phyloP scores from a whole-genome alignment of 2,329 filamentous ascomycete species.

The Fonsecaea pedrosoi region DNA sequence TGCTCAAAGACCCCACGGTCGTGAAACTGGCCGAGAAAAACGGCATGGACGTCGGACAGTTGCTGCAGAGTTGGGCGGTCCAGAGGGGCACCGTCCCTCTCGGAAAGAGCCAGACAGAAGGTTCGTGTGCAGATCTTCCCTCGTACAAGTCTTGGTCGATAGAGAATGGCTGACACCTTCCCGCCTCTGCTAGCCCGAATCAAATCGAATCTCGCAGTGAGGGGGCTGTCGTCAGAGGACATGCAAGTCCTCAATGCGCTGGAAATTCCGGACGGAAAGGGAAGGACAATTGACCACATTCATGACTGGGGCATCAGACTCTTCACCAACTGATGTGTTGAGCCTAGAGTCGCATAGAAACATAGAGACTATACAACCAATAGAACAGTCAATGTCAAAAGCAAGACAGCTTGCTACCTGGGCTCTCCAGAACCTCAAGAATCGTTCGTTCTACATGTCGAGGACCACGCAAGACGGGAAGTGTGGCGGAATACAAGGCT shows the following conservation, averaged over 20 bases:
- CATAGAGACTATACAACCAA: neutral
- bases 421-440: too few relatives aligned
- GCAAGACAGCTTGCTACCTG: neutral
- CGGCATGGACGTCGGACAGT: constrained; percentile 65
- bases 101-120: constrained; percentile 69
- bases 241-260: constrained; percentile 63
- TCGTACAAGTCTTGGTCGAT: neutral
- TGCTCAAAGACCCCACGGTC: constrained; percentile 61
- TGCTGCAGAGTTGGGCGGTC: constrained; percentile 70
- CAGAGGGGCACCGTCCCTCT: constrained; percentile 71
- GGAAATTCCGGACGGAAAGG: constrained; percentile 20
- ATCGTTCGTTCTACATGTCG: neutral
- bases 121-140: neutral
- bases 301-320: constrained; percentile 17
- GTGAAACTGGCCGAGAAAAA: constrained; percentile 65
- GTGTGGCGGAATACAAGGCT: constrained; percentile 1
- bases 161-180: neutral
- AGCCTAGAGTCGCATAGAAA: neutral
- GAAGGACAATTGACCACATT: constrained; percentile 22
- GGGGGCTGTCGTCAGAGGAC: constrained; percentile 64
- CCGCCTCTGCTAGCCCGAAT: constrained; percentile 54
- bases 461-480: neutral
- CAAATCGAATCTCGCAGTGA: constrained; percentile 49
- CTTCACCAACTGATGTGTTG: constrained; percentile 9
- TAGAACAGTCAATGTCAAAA: neutral